phyloP scores from a whole-genome alignment of 331 rosid genomes.

The Acacia pycnantha region DNA sequence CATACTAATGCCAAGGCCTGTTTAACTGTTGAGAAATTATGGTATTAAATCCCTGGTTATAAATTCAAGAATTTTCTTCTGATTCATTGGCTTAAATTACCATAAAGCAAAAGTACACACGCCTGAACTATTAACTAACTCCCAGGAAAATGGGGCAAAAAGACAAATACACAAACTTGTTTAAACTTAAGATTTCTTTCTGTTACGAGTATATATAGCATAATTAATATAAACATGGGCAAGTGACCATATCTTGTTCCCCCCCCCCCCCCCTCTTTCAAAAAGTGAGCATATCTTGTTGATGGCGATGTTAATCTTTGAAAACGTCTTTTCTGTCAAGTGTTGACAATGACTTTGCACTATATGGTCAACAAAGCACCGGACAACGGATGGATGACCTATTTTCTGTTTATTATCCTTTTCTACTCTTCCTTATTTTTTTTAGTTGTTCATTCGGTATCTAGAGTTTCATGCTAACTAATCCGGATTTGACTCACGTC shows the following conservation, averaged over 20 bases:
- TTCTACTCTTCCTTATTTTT: not conserved
- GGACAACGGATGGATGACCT: not conserved
- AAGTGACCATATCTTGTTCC: constrained; percentile 4
- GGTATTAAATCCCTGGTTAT: not conserved
- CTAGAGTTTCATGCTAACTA: too few relatives aligned
- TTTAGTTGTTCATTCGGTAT: too few relatives aligned
- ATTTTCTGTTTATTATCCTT: not conserved
- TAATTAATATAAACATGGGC: not conserved
- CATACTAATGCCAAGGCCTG: not conserved
- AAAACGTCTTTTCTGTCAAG: not conserved
- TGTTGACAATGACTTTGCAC: not conserved
- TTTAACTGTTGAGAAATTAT: not conserved
- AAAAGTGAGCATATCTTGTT: constrained; percentile 2
- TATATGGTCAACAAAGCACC: not conserved
- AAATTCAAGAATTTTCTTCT: not conserved
- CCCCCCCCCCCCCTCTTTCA: too few relatives aligned
- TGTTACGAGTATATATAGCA: not conserved
- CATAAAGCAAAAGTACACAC: not conserved
- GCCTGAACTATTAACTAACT: not conserved
- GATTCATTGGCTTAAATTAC: not conserved
- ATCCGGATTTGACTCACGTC: too few relatives aligned
- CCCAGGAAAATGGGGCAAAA: not conserved
- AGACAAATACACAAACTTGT: not conserved
- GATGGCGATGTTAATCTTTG: not conserved
- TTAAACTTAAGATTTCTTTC: not conserved